A percentile compares a stretch with the other conserved stretches of the same genome.
These are phyloP conservation scores for Populus hybrid DNA, from an alignment of 441 rosid species.

Conservation along the genomic window DNA sequence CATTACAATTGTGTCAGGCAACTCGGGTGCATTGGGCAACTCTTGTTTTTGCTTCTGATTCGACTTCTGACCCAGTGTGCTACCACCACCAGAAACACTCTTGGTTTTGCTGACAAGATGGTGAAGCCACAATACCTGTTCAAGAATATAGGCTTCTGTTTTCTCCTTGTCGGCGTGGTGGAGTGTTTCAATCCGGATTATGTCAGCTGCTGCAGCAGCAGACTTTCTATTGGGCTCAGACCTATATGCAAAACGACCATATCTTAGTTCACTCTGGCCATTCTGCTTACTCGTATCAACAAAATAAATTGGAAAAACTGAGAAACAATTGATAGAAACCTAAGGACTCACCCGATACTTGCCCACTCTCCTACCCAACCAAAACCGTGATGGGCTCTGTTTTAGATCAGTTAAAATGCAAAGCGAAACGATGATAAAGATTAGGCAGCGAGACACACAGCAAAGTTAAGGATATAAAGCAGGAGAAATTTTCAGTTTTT, in stretches of 20 bases:
- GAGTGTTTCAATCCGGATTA: conserved; percentile 79
- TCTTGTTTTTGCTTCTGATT: conserved; percentile 33
- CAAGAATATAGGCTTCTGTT: conserved; percentile 76
- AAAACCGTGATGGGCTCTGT: conserved; percentile 94
- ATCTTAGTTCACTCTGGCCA: background rate
- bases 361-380: conserved; percentile 99
- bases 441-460: background rate
- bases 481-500: background rate
- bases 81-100: conserved; percentile 36
- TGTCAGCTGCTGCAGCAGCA: conserved; percentile 41
- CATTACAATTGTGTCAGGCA: background rate
- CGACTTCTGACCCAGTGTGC: conserved; percentile 43
- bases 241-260: conserved; percentile 32
- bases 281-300: background rate
- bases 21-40: conserved; percentile 23
- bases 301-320: background rate
- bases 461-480: background rate
- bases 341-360: conserved; percentile 67
- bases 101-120: conserved; percentile 75
- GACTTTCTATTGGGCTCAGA: conserved; percentile 60
- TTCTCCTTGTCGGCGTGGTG: conserved; percentile 90
- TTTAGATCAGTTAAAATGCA: conserved; percentile 21
- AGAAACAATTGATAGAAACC: conserved; percentile 39
- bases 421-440: background rate
- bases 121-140: conserved; percentile 80